Conservation (phyloP, 495 filamentous ascomycete genomes). For the Penicillium lividum region DNA sequence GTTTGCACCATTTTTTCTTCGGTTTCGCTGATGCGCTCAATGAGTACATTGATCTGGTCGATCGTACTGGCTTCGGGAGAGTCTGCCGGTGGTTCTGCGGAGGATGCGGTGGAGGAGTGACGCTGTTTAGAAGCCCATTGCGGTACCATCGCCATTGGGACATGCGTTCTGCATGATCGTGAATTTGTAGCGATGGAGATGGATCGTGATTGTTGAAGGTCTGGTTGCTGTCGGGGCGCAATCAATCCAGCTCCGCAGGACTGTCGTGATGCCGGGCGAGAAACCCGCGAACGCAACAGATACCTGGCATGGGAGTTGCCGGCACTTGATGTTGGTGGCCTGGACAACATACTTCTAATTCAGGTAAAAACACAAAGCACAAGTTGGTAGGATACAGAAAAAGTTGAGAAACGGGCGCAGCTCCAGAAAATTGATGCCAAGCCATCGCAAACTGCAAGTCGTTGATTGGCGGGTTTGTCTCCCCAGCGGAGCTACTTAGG, state of each 20-base stretch:
- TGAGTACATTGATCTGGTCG: slow-evolving; percentile 36
- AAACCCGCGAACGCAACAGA: slow-evolving; percentile 25
- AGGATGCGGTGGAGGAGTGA: slow-evolving; percentile 29
- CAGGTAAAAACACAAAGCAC: slow-evolving; percentile 7
- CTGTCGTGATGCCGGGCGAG: slow-evolving; percentile 29
- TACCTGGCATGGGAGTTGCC: slow-evolving; percentile 30
- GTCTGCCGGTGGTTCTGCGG: slow-evolving; percentile 19
- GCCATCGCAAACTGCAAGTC: slow-evolving; percentile 29
- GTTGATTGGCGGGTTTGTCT: slow-evolving; percentile 32
- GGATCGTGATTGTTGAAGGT: slow-evolving; percentile 13
- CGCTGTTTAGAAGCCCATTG: slow-evolving; percentile 19
- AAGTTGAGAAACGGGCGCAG: slow-evolving; percentile 19
- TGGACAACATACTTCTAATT: slow-evolving; percentile 37
- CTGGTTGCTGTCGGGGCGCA: slow-evolving; percentile 19
- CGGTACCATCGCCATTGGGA: neutral
- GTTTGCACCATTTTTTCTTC: slow-evolving; percentile 37
- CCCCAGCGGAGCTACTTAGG: neutral
- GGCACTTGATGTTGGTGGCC: slow-evolving; percentile 33
- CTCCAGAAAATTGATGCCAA: slow-evolving; percentile 41
- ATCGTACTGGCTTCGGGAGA: slow-evolving; percentile 16
- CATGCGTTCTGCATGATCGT: neutral
- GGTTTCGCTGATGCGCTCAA: slow-evolving; percentile 42
- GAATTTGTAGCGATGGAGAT: slow-evolving; percentile 4
- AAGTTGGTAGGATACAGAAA: slow-evolving; percentile 17
- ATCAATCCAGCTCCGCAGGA: slow-evolving; percentile 31